phyloP scores from a whole-genome alignment of 2,329 filamentous ascomycete genomes.

The Eutypella sp. region DNA sequence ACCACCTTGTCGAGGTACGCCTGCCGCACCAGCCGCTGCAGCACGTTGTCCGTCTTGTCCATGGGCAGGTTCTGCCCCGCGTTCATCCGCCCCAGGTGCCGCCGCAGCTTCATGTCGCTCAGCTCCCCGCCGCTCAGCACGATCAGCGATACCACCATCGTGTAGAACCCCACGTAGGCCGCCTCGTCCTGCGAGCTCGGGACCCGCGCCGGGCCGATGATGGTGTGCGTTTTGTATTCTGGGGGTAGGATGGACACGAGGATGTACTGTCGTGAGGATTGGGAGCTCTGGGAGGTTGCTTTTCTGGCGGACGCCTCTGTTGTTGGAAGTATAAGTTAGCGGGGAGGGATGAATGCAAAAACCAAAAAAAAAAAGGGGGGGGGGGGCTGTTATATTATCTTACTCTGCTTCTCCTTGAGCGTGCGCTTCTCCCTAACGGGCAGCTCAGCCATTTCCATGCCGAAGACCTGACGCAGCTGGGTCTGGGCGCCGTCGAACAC shows the following conservation, averaged over 20 bases:
- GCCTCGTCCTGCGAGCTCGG: conserved; percentile 65
- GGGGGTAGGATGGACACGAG: conserved; percentile 68
- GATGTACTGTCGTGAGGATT: conserved; percentile 67
- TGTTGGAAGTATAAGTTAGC: conserved; percentile 6
- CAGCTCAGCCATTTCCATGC: conserved; percentile 88
- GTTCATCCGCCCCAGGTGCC: conserved; percentile 70
- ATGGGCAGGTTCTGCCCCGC: conserved; percentile 69
- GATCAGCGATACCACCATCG: conserved; percentile 73
- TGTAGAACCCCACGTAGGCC: conserved; percentile 78
- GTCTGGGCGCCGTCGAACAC: conserved; percentile 75
- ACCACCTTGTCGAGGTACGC: conserved; percentile 74
- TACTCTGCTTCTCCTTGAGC: conserved; percentile 67
- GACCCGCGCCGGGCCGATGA: conserved; percentile 63
- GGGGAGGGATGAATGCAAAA: too few relatives aligned
- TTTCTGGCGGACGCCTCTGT: conserved; percentile 33
- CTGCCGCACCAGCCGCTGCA: conserved; percentile 73
- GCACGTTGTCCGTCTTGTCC: conserved; percentile 68
- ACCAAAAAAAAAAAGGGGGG: too few relatives aligned
- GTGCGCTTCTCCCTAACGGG: conserved; percentile 77
- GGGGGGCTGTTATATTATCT: too few relatives aligned
- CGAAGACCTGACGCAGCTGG: conserved; percentile 67
- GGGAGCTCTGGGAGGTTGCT: conserved; percentile 41
- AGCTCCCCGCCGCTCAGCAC: conserved; percentile 68
- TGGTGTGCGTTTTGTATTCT: conserved; percentile 59
- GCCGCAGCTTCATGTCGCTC: conserved; percentile 71